Evolutionary conservation across 2,329 filamentous ascomycete species (phyloP).

Genomic region (Talaromyces sp.): DNA sequence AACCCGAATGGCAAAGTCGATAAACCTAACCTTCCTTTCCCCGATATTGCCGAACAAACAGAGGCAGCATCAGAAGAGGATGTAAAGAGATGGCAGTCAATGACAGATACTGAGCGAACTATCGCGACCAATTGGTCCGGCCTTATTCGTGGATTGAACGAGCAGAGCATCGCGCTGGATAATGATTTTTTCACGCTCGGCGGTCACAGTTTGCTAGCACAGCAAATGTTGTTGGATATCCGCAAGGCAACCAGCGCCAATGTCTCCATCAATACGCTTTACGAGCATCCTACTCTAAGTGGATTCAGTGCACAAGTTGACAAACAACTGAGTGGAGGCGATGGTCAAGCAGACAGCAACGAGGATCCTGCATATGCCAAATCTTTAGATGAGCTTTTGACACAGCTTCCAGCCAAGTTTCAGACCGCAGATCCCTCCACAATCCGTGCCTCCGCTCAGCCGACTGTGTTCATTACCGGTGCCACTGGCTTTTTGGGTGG

Average conservation of each 20-base stretch:
- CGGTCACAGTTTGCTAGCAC: conserved; percentile 75
- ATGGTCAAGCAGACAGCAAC: conserved; percentile 46
- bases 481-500: conserved; percentile 86
- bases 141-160: conserved; percentile 63
- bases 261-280: conserved; percentile 67
- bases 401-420: conserved; percentile 6
- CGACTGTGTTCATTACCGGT: conserved; percentile 76
- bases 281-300: conserved; percentile 58
- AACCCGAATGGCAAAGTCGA: conserved; percentile 86
- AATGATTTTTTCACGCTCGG: conserved; percentile 72
- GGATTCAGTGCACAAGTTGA: conserved; percentile 52
- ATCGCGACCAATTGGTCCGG: conserved; percentile 70
- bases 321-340: conserved; percentile 40
- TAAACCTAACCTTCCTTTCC: conserved; percentile 74
- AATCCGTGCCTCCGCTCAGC: conserved; percentile 17
- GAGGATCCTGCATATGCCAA: conserved; percentile 24
- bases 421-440: conserved; percentile 11
- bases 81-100: conserved; percentile 41
- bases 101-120: conserved; percentile 57
- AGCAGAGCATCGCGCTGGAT: conserved; percentile 62
- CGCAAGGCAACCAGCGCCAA: conserved; percentile 59
- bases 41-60: conserved; percentile 64
- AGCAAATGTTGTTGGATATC: conserved; percentile 72
- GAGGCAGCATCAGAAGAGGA: conserved; percentile 51
- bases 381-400: conserved; percentile 11